These are phyloP conservation scores for Lactarius sanguifluus DNA, from an alignment of 768 basidiomycete species.

Conservation along the genomic window DNA sequence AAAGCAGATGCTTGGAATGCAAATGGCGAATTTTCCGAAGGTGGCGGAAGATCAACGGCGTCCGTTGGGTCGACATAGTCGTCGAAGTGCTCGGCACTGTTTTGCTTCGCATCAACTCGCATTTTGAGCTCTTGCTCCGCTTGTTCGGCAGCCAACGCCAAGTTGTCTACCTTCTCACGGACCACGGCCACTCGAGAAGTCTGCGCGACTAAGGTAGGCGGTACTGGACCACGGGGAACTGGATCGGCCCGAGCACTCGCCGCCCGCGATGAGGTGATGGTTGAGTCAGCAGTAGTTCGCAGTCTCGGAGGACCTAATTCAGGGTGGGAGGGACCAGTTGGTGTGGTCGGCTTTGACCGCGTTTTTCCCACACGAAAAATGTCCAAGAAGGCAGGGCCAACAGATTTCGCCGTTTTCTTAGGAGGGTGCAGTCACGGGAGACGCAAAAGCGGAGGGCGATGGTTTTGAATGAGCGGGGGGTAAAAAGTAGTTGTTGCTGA, in stretches of 20 bases:
- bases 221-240: conserved; percentile 30
- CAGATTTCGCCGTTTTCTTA: conserved; percentile 48
- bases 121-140: conserved; percentile 70
- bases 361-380: conserved; percentile 68
- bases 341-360: conserved; percentile 59
- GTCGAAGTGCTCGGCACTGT: conserved; percentile 44
- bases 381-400: conserved; percentile 62
- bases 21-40: conserved; percentile 66
- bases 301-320: conserved; percentile 30
- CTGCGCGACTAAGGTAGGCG: conserved; percentile 18
- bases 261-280: conserved; percentile 22
- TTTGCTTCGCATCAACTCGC: conserved; percentile 50
- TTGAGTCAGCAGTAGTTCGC: conserved; percentile 31
- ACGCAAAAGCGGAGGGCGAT: conserved; percentile 60
- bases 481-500: conserved; percentile 86
- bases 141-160: conserved; percentile 68
- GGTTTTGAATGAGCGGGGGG: conserved; percentile 88
- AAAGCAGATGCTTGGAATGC: conserved; percentile 73
- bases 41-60: conserved; percentile 73
- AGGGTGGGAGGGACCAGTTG: conserved; percentile 44
- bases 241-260: conserved; percentile 30
- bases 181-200: conserved; percentile 68
- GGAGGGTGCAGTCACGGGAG: conserved; percentile 40
- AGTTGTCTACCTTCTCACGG: conserved; percentile 74
- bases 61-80: conserved; percentile 83